Evolutionary conservation across 306 rosid species (phyloP).

Genomic region (Luffa aegyptiaca): DNA sequence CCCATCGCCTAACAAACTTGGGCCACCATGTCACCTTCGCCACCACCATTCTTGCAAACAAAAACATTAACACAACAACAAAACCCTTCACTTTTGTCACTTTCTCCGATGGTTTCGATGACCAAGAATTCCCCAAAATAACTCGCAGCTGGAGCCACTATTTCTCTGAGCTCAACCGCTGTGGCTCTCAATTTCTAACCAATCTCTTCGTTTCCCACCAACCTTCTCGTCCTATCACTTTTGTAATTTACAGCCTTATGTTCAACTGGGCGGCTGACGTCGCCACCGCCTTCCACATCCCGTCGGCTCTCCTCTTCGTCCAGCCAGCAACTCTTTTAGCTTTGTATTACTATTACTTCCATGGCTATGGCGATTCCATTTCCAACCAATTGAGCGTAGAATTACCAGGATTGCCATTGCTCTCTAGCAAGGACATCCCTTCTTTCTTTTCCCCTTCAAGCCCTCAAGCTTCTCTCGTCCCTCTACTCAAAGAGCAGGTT

Average conservation of each 20-base stretch:
- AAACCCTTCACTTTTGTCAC: constrained; percentile 17
- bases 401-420: constrained; percentile 24
- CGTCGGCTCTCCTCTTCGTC: constrained; percentile 18
- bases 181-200: constrained; percentile 14
- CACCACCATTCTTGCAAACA: not conserved
- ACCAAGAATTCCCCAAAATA: constrained; percentile 13
- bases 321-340: constrained; percentile 32
- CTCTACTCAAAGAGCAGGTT: not conserved
- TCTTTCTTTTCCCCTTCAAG: constrained; percentile 14
- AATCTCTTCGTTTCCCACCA: constrained; percentile 11
- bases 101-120: constrained; percentile 41
- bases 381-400: not conserved
- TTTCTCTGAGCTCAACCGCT: constrained; percentile 15
- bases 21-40: not conserved
- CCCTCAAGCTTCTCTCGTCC: not conserved
- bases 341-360: constrained; percentile 30
- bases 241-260: constrained; percentile 14
- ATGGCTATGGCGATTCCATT: constrained; percentile 11
- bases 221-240: constrained; percentile 18
- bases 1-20: not conserved
- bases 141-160: not conserved
- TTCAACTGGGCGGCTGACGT: constrained; percentile 27
- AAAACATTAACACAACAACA: not conserved
- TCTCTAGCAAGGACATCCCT: constrained; percentile 20
- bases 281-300: constrained; percentile 24